Evolutionary conservation across 805 yeast genomes (phyloP), one percentile per base, ranked within the genome.

Genomic region (Suhomyces tanzawaensis): DNA sequence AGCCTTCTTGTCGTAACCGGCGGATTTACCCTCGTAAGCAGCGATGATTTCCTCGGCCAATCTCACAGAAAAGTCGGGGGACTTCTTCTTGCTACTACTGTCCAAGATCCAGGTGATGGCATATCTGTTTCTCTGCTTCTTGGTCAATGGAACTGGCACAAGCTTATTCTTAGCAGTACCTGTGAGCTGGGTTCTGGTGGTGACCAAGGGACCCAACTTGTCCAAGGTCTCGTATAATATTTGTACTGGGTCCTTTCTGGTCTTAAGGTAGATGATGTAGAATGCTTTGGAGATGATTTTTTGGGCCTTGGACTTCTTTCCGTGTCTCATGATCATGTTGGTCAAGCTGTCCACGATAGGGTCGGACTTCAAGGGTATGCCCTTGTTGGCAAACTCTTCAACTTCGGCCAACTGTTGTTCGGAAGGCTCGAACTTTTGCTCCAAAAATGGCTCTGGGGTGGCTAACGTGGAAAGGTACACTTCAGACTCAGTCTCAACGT

Each of bases 51-150:
- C 98, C 64, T 93, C 98, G 26, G 90, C 89, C 32, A 93, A 71
- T 54, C 98, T 77, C 27, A 93, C 97, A 2, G 95, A 71, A 53
- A 85, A 85, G 53, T 85, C 93, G 41, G 80, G 77, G 13, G 90
- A 81, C 32, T 80, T 81, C 60, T 95, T 81, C 53, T 84, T 81
- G 42, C 79, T 75, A 28, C 95, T 77, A 15, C 95, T 88, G 43
- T 87, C 96, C 38, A 89, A 62, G 34, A 93, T 83, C 98, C 98
- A 93, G 47, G 71, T 64, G 72, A 95, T 85, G 2, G 98, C 96
- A 53, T 77, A 79, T 62, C 96, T 78, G 51, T 79, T 71, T 61
- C 98, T 77, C 64, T 89, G 95, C 64, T 88, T 81, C 52, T 78
- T 79, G 34, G 77, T 80, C 53, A 91, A 70, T 7, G 97, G 95